phyloP scores from a whole-genome alignment of 2,329 filamentous ascomycete species.

The Saccharata proteae region DNA sequence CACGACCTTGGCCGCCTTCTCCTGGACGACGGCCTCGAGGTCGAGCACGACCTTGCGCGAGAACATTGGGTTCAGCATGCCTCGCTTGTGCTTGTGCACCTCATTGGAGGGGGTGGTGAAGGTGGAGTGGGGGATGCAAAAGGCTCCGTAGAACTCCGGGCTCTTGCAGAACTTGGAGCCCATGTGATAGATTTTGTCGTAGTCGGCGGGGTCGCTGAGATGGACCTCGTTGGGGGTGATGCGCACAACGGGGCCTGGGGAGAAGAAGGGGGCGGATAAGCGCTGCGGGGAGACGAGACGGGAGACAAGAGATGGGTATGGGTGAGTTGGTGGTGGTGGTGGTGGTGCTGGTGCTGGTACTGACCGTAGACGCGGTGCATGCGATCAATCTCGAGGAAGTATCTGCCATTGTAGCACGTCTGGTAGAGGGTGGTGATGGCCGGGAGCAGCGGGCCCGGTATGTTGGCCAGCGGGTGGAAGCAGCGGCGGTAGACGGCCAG shows the following conservation, averaged over 20 bases:
- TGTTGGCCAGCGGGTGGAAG: conserved; percentile 10
- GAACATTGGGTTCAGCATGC: conserved; percentile 16
- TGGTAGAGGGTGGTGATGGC: conserved; percentile 10
- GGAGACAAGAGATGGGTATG: too few species aligned
- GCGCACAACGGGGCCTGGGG: conserved; percentile 11
- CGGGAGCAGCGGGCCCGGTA: conserved; percentile 8
- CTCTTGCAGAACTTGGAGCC: conserved; percentile 2
- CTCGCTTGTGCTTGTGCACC: conserved; percentile 9
- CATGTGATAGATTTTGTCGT: conserved; percentile 12
- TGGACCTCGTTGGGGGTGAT: conserved; percentile 12
- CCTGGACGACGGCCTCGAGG: conserved; percentile 13
- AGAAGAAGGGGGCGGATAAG: not conserved
- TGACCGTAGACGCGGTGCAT: conserved; percentile 14
- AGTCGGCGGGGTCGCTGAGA: conserved; percentile 10
- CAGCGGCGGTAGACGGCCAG: conserved; percentile 8
- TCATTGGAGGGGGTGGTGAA: conserved; percentile 10
- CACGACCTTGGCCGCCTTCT: conserved; percentile 13
- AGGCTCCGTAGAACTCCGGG: conserved; percentile 9
- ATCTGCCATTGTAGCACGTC: conserved; percentile 11
- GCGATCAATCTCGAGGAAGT: conserved; percentile 12
- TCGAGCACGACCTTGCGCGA: conserved; percentile 17
- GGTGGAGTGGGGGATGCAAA: conserved; percentile 9
- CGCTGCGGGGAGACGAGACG: not conserved
- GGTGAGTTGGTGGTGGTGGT: too few species aligned
- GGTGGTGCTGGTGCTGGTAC: not conserved